Evolutionary conservation across 2,329 filamentous ascomycete genomes (phyloP), one percentile per base, ranked within the genome.

Genomic region (Beauveria sp.): DNA sequence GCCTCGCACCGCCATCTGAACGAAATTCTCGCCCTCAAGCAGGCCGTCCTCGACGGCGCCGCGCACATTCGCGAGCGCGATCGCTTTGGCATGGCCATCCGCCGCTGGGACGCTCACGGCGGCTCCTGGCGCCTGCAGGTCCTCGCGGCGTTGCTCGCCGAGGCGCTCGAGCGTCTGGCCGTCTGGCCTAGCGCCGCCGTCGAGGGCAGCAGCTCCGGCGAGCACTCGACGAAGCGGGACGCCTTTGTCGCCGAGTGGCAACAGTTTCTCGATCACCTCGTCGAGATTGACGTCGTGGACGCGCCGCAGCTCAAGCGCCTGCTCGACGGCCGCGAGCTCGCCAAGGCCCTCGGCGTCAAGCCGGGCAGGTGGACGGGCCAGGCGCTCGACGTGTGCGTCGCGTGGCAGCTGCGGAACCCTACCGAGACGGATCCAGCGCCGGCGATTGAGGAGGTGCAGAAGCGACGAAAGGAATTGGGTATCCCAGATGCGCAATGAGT

Each of bases 401-500:
- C 86, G 63, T 97, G 92, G 92, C 94, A 97, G 73, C 81, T 97
- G 57, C 83, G 90, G 43, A 85, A 97, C 69, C 91, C 92, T 0
- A 79, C 79, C 4, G 78, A 77, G 61, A 83, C 80, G 3, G 87
- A 92, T 63, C 73, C 79, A 7, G 68, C 75, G 7, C 82, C 77
- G 3, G 86, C 82, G 1, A 75, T 91, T 58, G 80, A 86, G 52
- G 84, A 87, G 68, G 80, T 91, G 26, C 72, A 74, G 52, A 71
- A 68, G 59, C 78, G 75, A 64, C 79, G 75, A 63, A 71, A 76
- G 26, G 84, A 88, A 68, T 68, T 89, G 59, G 79, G 75, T 0
- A 80, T 81, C 22, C 59, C 59, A 16, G 59, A 61, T 40, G 53
- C 54, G 14, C 22, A 47, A 52, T 59, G 9, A 41, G 10, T n/a